Evolutionary conservation across 768 basidiomycete genomes (phyloP), one percentile per base, ranked within the genome.

Genomic region (Ramaria sp.): DNA sequence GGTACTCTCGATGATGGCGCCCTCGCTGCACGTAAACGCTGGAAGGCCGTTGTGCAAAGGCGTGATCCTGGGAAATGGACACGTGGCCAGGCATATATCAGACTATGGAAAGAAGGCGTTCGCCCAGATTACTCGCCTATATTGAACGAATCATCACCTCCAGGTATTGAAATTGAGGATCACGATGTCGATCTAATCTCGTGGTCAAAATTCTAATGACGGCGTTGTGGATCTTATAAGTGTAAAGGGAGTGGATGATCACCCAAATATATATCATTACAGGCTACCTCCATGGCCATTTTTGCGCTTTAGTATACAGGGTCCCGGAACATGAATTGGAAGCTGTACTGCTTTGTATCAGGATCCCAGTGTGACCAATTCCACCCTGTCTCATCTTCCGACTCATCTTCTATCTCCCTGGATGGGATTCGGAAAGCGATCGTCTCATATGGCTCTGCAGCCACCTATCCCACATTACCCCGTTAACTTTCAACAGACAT

Each of bases 341-440:
- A 94, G 68, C 86, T 91, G 70, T 93, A 95, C 71, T 96, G 92
- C 72, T 97, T 97, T 52, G 93, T 95, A 68, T 99, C 95, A n/a
- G 89, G 83, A 68, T 98, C 96, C 96, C 95, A 98, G 66, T 97
- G 90, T 41, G 94, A 94, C 96, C 96, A 99, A 64, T 90, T 91
- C 88, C 88, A 92, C 62, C 85, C 89, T 30, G 86, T 88, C 63
- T 94, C 91, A 59, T 91, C 86, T 47, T 88, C 81, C 65, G 92
- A 91, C 64, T 95, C 91, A 58, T 78, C 72, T 70, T 98, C 94
- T 59, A 99, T 94, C 71, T 98, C 94, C 51, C 91, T 83, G 24
- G 96, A 89, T 47, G 95, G 96, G 65, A 99, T 92, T 17, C 94
- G 90, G 77, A 98, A 98, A n/a, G 93, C 91, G 63, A 99, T 92